Conservation (phyloP, 78 protist genomes). For the Guillardia theta region DNA sequence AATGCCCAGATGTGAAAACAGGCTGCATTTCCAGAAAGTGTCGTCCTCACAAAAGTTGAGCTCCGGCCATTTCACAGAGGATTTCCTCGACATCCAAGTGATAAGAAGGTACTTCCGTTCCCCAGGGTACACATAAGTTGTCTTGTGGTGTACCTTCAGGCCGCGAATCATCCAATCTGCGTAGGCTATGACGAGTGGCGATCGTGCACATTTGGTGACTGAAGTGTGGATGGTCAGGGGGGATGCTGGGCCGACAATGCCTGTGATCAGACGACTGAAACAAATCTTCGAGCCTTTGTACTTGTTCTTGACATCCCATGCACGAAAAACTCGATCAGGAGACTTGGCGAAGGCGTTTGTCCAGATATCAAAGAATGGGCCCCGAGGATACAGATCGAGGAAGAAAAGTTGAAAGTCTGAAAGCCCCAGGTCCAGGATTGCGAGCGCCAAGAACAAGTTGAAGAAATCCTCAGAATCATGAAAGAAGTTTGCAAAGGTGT, state of each 20-base stretch:
- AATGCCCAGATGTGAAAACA: not conserved
- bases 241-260: not conserved
- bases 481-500: slow-evolving; percentile 20
- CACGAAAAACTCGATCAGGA: not conserved
- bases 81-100: not conserved
- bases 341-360: no score
- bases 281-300: not conserved
- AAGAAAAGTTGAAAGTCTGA: not conserved
- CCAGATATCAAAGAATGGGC: not conserved
- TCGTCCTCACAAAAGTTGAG: slow-evolving; percentile 32
- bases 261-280: not conserved
- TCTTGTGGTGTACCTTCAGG: not conserved
- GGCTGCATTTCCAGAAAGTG: not conserved
- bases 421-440: not conserved
- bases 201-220: not conserved
- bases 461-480: slow-evolving; percentile 25
- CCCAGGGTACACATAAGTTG: not conserved
- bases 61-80: slow-evolving; percentile 13
- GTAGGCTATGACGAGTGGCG: slow-evolving; percentile 23
- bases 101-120: not conserved
- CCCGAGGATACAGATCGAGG: not conserved
- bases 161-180: not conserved
- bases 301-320: slow-evolving; percentile 2
- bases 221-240: not conserved
- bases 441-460: not conserved